Evolutionary conservation across 352 stramenopile species (phyloP), one percentile per base, ranked within the genome.

Genomic region (Globisporangium carolinianum): DNA sequence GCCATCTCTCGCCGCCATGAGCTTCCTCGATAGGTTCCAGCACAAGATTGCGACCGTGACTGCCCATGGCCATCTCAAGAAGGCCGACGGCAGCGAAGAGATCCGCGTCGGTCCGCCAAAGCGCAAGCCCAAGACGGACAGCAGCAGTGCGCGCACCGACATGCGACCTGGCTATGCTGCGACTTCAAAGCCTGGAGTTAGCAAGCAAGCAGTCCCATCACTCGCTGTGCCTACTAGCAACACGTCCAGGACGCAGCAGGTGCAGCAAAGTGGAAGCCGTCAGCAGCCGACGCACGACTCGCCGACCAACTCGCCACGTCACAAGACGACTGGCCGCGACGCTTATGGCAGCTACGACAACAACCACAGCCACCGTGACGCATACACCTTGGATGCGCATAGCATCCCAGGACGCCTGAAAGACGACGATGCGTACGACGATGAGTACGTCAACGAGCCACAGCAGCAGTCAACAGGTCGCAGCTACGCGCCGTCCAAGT

Each of bases 31-130:
- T 57, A 70, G 83, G 51, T 94, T 94, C 60, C 80, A 90, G 48
- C 76, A 79, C 57, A 94, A 94, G 67, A 90, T 91, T 53, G 75
- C 79, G 52, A 91, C 81, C 0, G 83, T 94, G 61, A 91, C 79
- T 4, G 81, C 80, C 4, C 81, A 91, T 54, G 81, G 82, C 0
- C 82, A 89, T 36, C 69, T 91, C 8, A 87, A 84, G 58, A 88
- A 89, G 47, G 77, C 79, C 6, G 83, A 91, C 51, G 83, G 83
- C 17, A 89, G 77, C 55, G 81, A 93, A 51, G 83, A 89, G 62
- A 88, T 93, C 53, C 83, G 83, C 3, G 81, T 89, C 12, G 83
- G 83, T 2, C 71, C 75, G 0, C 73, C 78, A 1, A 89, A 89
- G 56, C 74, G 76, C 14, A 87, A 78, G 47, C 7, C 51, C 14